Evolutionary conservation across 257 asterid genomes (phyloP), one percentile per base, ranked within the genome.

Genomic region (Solanum tarapatanum): DNA sequence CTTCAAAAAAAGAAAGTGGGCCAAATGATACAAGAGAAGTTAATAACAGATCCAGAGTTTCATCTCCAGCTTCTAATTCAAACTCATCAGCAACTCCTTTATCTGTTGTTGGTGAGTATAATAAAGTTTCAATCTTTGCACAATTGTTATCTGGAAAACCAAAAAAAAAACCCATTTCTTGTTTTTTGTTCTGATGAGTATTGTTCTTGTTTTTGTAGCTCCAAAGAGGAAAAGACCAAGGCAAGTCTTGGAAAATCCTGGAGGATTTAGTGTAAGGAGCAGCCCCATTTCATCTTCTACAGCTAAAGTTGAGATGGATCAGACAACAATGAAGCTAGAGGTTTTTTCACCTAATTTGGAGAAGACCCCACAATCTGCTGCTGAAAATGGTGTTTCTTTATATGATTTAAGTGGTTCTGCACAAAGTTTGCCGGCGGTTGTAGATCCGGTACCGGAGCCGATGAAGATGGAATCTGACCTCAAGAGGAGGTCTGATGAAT

Each of bases 191-290:
- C 83, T 85, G 43, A 85, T 11, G 35, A 14, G 21, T 24, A 51
- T 74, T 69, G 62, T 66, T 77, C 39, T 62, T 35, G 26, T 4
- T 51, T 90, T 86, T 72, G 73, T 92, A 96, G 99, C 96, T 88
- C 99, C 98, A 0, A 96, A 94, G 93, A 92, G 99, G 60, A 95
- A 96, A 90, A 91, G 94, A 68, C 99, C 98, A 5, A 90, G 98
- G 80, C 99, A 95, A 74, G 91, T 95, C 28, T 89, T 91, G 72
- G 98, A 96, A 45, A 93, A 87, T 84, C 84, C 93, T 16, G 91
- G 88, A 8, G 88, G 89, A 88, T 91, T 41, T 8, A 89, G 92
- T 48, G 92, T 88, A 37, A 90, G 95, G 77, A 91, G 93, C 87
- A 91, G 94, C 77, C 93, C 97, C 19, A 55, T 93, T 86, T 88